Base-by-base conservation (phyloP, 306 rosid genomes). In the Adenanthera pavonina region DNA sequence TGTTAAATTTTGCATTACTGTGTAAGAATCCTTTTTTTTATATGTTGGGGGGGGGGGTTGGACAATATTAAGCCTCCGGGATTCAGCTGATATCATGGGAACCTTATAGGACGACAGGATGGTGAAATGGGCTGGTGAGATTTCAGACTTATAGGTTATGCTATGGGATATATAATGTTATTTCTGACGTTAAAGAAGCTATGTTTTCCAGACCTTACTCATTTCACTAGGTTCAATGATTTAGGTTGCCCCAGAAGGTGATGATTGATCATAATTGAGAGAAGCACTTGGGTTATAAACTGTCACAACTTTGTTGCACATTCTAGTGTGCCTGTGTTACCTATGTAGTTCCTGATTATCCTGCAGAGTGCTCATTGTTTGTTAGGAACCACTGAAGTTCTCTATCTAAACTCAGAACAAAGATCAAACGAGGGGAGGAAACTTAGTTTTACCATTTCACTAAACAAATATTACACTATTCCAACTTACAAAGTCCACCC, bases 101-200 rank as follows among this genome's bases (percentile, higher is more conserved):
- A 6, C 36, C 34, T 47, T 4, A 3, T 2, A 57, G 48, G 59
- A 16, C 34, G 20, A 46, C n/a, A 46, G 61, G 57, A 20, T 17
- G 20, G 49, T 76, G 62, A 41, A 72, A 72, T 13, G 40, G 43
- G 15, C n/a, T 53, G 20, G n/a, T 64, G 49, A 57, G 74, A 17
- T 53, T 64, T 81, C 54, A 62, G 36, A 19, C 36, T 62, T 62
- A 15, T 52, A 16, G 49, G 69, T 70, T n/a, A 67, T 20, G 81
- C 66, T 8, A 2, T 20, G 77, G 34, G 44, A 49, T 38, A 3
- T 30, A 57, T 68, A 66, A 43, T 33, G 10, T 51, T 66, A 51
- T 65, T 81, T 41, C 9, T 6, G 16, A 12, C 69, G 33, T 81
- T 38, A 49, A 62, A 56, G 2, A 20, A 57, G 65, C 64, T 7